Evolutionary conservation across 495 filamentous ascomycete species (phyloP).

Genomic region (Aspergillus egyptiacus): DNA sequence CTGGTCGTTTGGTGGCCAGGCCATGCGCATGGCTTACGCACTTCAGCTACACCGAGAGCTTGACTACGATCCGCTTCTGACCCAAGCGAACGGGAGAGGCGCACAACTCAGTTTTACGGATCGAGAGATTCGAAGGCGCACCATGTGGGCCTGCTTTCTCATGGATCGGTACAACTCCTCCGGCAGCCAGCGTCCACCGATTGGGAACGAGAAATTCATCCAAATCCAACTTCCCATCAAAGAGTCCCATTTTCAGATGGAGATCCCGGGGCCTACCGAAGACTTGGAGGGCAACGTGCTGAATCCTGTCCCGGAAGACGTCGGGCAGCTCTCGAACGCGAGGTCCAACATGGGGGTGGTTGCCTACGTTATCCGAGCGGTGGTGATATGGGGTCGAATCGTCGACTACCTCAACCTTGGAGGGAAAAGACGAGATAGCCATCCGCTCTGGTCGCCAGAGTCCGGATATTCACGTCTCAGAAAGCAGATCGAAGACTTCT

Average conservation of each 20-base stretch:
- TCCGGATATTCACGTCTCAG: slow-evolving; percentile 69
- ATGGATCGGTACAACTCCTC: slow-evolving; percentile 98
- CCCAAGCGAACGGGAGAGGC: slow-evolving; percentile 51
- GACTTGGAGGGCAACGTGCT: slow-evolving; percentile 68
- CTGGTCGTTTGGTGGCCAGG: slow-evolving; percentile 93
- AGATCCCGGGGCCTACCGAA: slow-evolving; percentile 85
- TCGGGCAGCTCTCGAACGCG: slow-evolving; percentile 59
- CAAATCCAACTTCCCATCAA: slow-evolving; percentile 87
- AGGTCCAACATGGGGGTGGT: slow-evolving; percentile 89
- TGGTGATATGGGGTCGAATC: slow-evolving; percentile 84
- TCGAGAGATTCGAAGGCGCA: slow-evolving; percentile 82
- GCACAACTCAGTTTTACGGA: slow-evolving; percentile 82
- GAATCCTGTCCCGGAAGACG: slow-evolving; percentile 56
- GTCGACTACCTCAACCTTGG: slow-evolving; percentile 88
- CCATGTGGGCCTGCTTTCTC: slow-evolving; percentile 96
- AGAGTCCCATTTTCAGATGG: slow-evolving; percentile 84
- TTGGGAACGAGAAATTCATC: slow-evolving; percentile 80
- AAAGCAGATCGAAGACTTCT: slow-evolving; percentile 65
- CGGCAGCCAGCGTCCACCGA: slow-evolving; percentile 88
- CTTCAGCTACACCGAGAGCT: slow-evolving; percentile 89
- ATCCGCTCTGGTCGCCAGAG: slow-evolving; percentile 73
- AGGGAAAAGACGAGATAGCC: slow-evolving; percentile 71
- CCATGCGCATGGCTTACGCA: slow-evolving; percentile 93
- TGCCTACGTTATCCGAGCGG: slow-evolving; percentile 81
- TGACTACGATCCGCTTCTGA: slow-evolving; percentile 70